Percentiles rank a stretch among this genome's conserved stretches.
These are phyloP conservation scores for Phycomyces blakesleeanus DNA, from an alignment of 192 early-diverging fungal genomes.

Conservation along the genomic window DNA sequence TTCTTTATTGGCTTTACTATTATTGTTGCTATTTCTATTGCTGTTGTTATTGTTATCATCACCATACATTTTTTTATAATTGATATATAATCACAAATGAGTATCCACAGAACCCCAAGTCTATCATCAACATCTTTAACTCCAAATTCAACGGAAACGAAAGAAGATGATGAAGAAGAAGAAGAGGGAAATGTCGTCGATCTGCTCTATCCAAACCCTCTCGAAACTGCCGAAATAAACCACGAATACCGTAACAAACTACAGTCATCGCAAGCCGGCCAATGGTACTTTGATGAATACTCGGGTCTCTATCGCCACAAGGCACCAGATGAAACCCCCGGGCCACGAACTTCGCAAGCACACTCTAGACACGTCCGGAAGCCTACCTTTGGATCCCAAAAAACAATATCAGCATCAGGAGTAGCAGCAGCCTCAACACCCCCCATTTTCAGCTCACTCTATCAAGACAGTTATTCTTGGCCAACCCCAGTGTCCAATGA, in stretches of 20 bases:
- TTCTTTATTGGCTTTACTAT: too few species aligned
- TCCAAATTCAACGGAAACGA: too few species aligned
- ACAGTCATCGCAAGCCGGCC: background rate
- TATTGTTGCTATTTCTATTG: too few species aligned
- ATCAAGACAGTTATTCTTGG: background rate
- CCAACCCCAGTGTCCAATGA: background rate
- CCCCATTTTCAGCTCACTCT: background rate
- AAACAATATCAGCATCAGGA: too few species aligned
- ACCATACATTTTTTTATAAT: too few species aligned
- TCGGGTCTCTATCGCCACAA: conserved; percentile 25
- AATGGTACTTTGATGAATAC: conserved; percentile 31
- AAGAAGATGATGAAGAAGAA: too few species aligned
- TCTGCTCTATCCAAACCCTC: too few species aligned
- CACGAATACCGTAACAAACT: conserved; percentile 17
- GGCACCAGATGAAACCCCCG: background rate
- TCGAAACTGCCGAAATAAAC: background rate
- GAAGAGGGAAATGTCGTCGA: too few species aligned
- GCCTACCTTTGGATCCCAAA: background rate
- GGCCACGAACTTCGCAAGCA: background rate
- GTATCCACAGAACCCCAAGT: too few species aligned
- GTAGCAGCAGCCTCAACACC: too few species aligned
- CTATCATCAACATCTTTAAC: background rate
- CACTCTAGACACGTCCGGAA: background rate
- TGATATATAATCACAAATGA: too few species aligned
- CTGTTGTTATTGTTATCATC: too few species aligned